phyloP scores from a whole-genome alignment of 768 basidiomycete species.

The Tubosaeta sp. region DNA sequence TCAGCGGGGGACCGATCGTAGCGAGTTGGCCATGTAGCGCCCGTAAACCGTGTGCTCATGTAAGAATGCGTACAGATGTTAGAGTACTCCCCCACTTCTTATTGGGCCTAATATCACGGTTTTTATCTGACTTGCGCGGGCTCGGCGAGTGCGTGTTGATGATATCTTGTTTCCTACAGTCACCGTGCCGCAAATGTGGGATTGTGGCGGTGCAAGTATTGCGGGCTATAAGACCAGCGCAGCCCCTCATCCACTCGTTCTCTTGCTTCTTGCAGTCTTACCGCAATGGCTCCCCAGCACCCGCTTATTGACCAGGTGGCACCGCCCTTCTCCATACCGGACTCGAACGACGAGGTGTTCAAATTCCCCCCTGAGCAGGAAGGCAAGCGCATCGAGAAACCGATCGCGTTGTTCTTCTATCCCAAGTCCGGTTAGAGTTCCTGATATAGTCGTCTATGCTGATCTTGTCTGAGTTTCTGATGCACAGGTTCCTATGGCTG shows the following conservation, averaged over 20 bases:
- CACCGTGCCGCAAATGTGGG: too few relatives aligned
- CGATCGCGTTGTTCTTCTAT: constrained; percentile 76
- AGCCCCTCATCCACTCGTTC: neutral
- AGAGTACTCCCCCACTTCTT: constrained; percentile 13
- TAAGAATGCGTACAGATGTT: constrained; percentile 15
- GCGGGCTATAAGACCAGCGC: too few relatives aligned
- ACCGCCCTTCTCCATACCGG: constrained; percentile 60
- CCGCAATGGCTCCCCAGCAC: constrained; percentile 39
- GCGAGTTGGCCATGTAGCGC: constrained; percentile 6
- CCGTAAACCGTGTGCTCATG: constrained; percentile 8
- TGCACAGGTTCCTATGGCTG: constrained; percentile 65
- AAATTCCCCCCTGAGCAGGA: constrained; percentile 55
- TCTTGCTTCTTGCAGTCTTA: too few relatives aligned
- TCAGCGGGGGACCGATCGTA: neutral
- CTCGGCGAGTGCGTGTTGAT: too few relatives aligned
- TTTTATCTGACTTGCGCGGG: neutral
- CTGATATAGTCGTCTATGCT: constrained; percentile 1
- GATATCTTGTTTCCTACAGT: too few relatives aligned
- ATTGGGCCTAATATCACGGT: constrained; percentile 12
- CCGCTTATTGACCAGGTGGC: constrained; percentile 60
- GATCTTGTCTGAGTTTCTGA: neutral
- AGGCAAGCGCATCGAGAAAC: constrained; percentile 36
- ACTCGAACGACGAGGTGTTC: constrained; percentile 58
- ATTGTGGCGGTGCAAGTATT: neutral
- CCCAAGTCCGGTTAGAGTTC: constrained; percentile 56